Evolutionary conservation across 2,329 filamentous ascomycete species (phyloP).

Genomic region (Bimuria novae-zelandiae): DNA sequence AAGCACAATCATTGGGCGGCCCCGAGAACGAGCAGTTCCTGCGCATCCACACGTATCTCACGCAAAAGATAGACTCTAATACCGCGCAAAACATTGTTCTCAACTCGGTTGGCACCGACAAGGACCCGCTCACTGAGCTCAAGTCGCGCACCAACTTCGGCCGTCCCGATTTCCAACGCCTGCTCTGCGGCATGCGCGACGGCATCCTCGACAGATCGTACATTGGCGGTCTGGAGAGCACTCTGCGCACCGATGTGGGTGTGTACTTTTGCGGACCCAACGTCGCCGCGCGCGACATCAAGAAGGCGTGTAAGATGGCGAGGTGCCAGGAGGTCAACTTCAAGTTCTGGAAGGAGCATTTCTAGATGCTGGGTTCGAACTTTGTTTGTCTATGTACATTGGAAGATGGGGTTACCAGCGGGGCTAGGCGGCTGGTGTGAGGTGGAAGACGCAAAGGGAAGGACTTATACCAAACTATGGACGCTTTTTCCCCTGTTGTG

Average conservation of each 20-base stretch:
- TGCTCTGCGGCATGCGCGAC: constrained; percentile 84
- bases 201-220: constrained; percentile 87
- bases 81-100: constrained; percentile 96
- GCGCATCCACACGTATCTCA: constrained; percentile 97
- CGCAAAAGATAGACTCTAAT: constrained; percentile 88
- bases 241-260: constrained; percentile 81
- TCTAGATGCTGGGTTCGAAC: constrained; percentile 41
- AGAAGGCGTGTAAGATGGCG: constrained; percentile 74
- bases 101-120: constrained; percentile 85
- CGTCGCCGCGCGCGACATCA: constrained; percentile 78
- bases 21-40: constrained; percentile 79
- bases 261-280: constrained; percentile 98
- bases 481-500: no score
- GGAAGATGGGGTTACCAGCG: no score
- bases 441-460: no score
- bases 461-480: no score
- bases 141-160: constrained; percentile 92
- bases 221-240: constrained; percentile 77
- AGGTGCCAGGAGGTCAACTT: constrained; percentile 82
- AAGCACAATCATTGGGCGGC: constrained; percentile 74
- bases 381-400: no score
- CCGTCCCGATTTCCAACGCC: constrained; percentile 80
- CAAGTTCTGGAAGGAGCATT: constrained; percentile 98
- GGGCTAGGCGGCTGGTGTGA: no score
- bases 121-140: constrained; percentile 91